These are phyloP conservation scores for Niebla homalea DNA, from an alignment of 495 filamentous ascomycete genomes.

Conservation along the genomic window DNA sequence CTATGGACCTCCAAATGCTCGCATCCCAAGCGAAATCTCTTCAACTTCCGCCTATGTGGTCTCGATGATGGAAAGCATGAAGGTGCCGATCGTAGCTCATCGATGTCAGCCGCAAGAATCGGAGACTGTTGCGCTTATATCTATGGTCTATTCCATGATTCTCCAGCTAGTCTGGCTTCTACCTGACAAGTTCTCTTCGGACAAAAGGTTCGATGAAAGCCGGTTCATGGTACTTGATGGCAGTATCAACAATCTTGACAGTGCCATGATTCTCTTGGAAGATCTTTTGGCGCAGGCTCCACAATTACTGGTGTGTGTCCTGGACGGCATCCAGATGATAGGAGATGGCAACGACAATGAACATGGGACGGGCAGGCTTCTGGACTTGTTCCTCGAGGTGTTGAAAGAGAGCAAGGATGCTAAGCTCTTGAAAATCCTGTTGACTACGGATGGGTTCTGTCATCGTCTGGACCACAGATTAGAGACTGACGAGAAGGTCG, in stretches of 20 bases:
- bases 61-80: neutral
- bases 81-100: neutral
- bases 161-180: slow-evolving; percentile 34
- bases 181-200: neutral
- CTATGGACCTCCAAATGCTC: neutral
- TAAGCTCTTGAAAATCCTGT: slow-evolving; percentile 1
- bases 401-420: neutral
- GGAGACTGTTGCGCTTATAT: slow-evolving; percentile 28
- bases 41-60: neutral
- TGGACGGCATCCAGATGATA: slow-evolving; percentile 1
- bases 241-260: neutral
- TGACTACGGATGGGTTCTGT: slow-evolving; percentile 1
- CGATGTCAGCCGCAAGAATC: slow-evolving; percentile 6
- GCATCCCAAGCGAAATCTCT: neutral
- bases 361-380: neutral
- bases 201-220: neutral
- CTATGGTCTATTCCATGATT: slow-evolving; percentile 35
- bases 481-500: too few relatives aligned
- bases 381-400: neutral
- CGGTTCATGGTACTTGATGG: slow-evolving; percentile 2
- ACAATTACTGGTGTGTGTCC: slow-evolving; percentile 4
- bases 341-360: neutral
- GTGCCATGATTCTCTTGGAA: neutral
- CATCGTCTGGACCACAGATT: neutral
- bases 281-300: slow-evolving; percentile 4